Conservation (phyloP, 164 flowering plant species). For the Tinospora cordifolia region DNA sequence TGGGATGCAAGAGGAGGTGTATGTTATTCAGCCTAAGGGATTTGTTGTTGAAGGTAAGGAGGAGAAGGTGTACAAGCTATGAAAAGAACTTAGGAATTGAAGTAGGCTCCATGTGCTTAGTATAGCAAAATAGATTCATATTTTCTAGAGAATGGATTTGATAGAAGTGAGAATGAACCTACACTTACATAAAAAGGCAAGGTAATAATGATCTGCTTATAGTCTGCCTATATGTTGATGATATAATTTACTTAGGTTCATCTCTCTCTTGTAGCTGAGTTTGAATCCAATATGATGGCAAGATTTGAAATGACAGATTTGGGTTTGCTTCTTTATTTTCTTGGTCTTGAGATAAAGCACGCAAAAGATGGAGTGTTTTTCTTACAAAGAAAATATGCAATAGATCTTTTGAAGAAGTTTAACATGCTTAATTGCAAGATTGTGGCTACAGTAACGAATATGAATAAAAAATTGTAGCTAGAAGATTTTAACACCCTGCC, state of each 20-base stretch:
- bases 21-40: background rate
- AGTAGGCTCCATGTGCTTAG: slow-evolving; percentile 15
- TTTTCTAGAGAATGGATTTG: background rate
- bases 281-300: slow-evolving; percentile 10
- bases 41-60: background rate
- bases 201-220: background rate
- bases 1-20: background rate
- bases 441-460: background rate
- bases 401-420: slow-evolving; percentile 7
- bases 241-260: slow-evolving; percentile 2
- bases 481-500: too few species aligned
- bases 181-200: background rate
- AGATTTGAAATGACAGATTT: slow-evolving; percentile 18
- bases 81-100: slow-evolving; percentile 3
- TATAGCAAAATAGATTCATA: slow-evolving; percentile 6
- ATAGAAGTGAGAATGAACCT: slow-evolving; percentile 3
- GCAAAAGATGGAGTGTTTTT: slow-evolving; percentile 9
- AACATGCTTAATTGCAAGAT: slow-evolving; percentile 4
- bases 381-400: slow-evolving; percentile 8
- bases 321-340: slow-evolving; percentile 10
- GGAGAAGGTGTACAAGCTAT: background rate
- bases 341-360: slow-evolving; percentile 9
- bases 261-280: slow-evolving; percentile 7
- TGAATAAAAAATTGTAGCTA: background rate
- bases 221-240: slow-evolving; percentile 10